These are phyloP conservation scores for Circinella umbellata DNA, from an alignment of 371 early-diverging fungal genomes.

Conservation along the genomic window DNA sequence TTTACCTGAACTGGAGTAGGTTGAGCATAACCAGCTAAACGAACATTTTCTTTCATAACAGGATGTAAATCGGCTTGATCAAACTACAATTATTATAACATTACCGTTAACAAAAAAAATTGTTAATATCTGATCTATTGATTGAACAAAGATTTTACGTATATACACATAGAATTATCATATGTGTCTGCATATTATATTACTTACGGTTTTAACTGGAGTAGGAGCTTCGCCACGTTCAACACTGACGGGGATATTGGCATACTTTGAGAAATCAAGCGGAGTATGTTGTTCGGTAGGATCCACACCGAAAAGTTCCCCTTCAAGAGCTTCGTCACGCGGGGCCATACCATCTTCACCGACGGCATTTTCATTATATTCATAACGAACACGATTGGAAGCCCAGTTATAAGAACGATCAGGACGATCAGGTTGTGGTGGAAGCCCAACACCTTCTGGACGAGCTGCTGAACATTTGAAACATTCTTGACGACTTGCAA, in stretches of 20 bases:
- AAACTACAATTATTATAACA: slow-evolving; percentile 33
- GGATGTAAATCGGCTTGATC: slow-evolving; percentile 51
- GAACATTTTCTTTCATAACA: slow-evolving; percentile 59
- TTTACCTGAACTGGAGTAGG: slow-evolving; percentile 78
- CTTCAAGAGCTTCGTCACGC: slow-evolving; percentile 44
- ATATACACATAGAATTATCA: no score
- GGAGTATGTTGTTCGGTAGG: slow-evolving; percentile 52
- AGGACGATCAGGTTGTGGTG: slow-evolving; percentile 28
- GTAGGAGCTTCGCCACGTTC: slow-evolving; percentile 44
- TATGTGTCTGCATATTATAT: no score
- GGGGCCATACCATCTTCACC: slow-evolving; percentile 44
- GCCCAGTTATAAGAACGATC: slow-evolving; percentile 56
- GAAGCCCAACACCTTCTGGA: slow-evolving; percentile 23
- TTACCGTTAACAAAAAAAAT: no score
- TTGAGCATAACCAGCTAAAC: slow-evolving; percentile 56
- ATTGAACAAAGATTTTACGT: no score
- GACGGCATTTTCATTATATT: slow-evolving; percentile 52
- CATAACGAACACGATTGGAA: slow-evolving; percentile 56
- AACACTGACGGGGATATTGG: slow-evolving; percentile 52
- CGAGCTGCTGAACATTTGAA: slow-evolving; percentile 63
- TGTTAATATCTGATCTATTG: no score
- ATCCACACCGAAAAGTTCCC: slow-evolving; percentile 45
- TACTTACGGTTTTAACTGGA: slow-evolving; percentile 40
- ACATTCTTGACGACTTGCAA: slow-evolving; percentile 66
- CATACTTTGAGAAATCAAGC: slow-evolving; percentile 60